These are phyloP conservation scores for Dipteronia sinensis DNA, from an alignment of 345 rosid genomes.

Conservation along the genomic window DNA sequence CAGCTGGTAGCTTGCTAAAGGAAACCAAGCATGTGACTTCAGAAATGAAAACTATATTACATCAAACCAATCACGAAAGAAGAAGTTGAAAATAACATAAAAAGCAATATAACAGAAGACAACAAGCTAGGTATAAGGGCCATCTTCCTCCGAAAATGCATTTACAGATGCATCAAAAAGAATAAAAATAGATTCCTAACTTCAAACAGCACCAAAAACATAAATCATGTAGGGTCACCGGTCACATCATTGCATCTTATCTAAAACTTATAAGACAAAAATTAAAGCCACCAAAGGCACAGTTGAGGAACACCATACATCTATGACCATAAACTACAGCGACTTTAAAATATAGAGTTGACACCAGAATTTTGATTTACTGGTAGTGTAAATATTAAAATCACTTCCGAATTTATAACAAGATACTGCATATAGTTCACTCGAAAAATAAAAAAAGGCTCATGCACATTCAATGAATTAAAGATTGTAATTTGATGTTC, in stretches of 20 bases:
- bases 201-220: not conserved
- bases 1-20: not conserved
- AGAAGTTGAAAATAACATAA: not conserved
- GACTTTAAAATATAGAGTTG: too few relatives aligned
- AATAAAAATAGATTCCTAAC: not conserved
- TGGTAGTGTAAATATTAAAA: too few relatives aligned
- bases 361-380: too few relatives aligned
- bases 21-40: not conserved
- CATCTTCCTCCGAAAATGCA: not conserved
- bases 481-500: not conserved
- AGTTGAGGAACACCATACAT: not conserved
- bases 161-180: not conserved
- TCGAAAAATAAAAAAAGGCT: not conserved
- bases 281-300: not conserved
- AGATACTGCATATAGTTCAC: too few relatives aligned
- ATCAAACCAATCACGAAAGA: not conserved
- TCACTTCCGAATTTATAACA: too few relatives aligned
- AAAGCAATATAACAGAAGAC: not conserved
- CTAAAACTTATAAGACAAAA: not conserved
- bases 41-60: not conserved
- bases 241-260: not conserved
- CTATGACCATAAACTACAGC: not conserved
- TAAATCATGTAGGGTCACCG: too few relatives aligned
- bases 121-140: not conserved
- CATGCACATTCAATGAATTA: conserved; percentile 8